Evolutionary conservation across 2,329 filamentous ascomycete genomes (phyloP), one percentile per base, ranked within the genome.

Genomic region (Aspergillus awamori): DNA sequence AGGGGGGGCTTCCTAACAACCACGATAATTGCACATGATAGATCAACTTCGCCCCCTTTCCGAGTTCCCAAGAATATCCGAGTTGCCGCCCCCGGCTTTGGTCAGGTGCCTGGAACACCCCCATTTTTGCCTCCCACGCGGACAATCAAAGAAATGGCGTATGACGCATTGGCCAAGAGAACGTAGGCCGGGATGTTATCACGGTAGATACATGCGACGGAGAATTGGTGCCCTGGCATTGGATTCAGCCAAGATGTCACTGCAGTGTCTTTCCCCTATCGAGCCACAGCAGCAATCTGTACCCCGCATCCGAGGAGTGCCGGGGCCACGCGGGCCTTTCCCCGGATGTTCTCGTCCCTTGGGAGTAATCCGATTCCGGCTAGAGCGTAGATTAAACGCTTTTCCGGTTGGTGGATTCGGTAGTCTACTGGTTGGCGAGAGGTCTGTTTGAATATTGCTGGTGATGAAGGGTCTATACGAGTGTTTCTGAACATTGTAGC

Each of bases 251-350:
- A 39, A 49, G 17, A 39, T 36, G 38, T 45, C 41, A 39, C 17
- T 24, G 17, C 36, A 36, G 22, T 26, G 39, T 38, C 22, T 28
- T 41, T 54, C 22, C 33, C 52, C 39, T 52, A 43, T 53, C 22
- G 26, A 49, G 52, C 13, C 26, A 43, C 13, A 20, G 28, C 55
- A 39, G 33, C 41, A 43, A 49, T 52, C 54, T 68, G 57, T 69
- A 65, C 67, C 67, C 67, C 67, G 65, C 67, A 69, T 69, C 67
- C 65, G 65, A 56, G 28, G 49, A 59, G 59, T 61, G 58, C 60
- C 62, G 63, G 65, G 65, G 52, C 64, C 65, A 69, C 67, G 59
- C 62, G 67, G 67, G 64, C 63, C 60, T 65, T 64, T 60, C 65
- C 65, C 67, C 61, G 51, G 62, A 62, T 47, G 39, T 56, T 56